Percentiles rank a stretch among this genome's conserved stretches.
Conservation (phyloP, 495 filamentous ascomycete species). For the Cercophora scortea region DNA sequence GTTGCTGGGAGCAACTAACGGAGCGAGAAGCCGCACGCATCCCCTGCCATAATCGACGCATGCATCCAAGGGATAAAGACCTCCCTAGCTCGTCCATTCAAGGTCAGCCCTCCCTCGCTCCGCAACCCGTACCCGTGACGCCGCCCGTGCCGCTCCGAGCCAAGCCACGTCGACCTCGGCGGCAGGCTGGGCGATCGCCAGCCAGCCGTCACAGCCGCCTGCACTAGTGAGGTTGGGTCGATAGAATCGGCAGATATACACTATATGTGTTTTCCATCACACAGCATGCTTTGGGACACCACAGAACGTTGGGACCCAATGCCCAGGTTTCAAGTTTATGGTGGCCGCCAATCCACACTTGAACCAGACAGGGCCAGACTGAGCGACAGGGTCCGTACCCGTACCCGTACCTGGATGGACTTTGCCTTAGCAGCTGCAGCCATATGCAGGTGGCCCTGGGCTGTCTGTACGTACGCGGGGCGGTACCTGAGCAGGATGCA, state of each 20-base stretch:
- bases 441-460: slow-evolving; percentile 5
- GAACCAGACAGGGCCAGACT: slow-evolving; percentile 1
- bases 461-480: background rate
- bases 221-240: too few species aligned
- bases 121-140: background rate
- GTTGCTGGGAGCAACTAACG: too few species aligned
- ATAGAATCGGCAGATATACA: slow-evolving; percentile 1
- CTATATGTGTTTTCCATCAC: background rate
- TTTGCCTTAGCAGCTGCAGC: slow-evolving; percentile 10
- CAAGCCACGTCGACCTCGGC: background rate
- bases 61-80: too few species aligned
- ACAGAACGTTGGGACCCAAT: slow-evolving; percentile 1
- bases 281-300: background rate
- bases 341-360: background rate
- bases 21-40: too few species aligned
- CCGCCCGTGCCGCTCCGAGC: background rate
- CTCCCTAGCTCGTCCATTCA: too few species aligned
- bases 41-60: too few species aligned
- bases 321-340: slow-evolving; percentile 12
- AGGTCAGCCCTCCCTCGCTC: background rate
- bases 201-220: too few species aligned
- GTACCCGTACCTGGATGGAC: slow-evolving; percentile 5
- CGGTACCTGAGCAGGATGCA: slow-evolving; percentile 8
- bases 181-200: background rate
- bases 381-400: background rate